A percentile compares a stretch with the other conserved stretches of the same genome.
Conservation (phyloP, 2,329 filamentous ascomycete species). For the Penicillium polonicum region DNA sequence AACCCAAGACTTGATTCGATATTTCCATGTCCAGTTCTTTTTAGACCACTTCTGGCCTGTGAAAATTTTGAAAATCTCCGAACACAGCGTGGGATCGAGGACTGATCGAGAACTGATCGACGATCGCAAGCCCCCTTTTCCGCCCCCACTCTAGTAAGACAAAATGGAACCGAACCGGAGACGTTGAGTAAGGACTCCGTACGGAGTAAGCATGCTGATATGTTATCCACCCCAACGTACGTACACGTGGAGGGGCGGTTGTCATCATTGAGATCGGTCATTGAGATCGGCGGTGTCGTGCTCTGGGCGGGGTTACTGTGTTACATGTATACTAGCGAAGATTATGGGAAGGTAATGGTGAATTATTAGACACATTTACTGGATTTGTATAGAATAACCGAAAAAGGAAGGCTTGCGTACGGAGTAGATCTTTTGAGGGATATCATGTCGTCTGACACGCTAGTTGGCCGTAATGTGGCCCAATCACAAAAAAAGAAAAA, state of each 20-base stretch:
- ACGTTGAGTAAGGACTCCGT: background rate
- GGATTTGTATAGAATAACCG: background rate
- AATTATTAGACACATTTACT: background rate
- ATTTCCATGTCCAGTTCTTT: background rate
- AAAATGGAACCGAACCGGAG: background rate
- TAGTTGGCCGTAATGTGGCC: background rate
- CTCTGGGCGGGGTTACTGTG: background rate
- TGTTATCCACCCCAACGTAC: background rate
- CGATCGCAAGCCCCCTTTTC: background rate
- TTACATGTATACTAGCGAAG: background rate
- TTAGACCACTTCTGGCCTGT: background rate
- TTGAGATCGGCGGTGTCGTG: slow-evolving; percentile 5
- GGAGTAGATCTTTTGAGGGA: background rate
- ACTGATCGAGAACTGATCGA: background rate
- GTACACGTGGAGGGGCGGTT: background rate
- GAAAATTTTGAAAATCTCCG: background rate
- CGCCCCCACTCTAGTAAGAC: background rate
- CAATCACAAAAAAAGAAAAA: no score
- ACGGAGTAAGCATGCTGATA: background rate
- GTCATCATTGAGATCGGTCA: slow-evolving; percentile 2
- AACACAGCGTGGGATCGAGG: background rate
- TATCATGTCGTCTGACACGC: background rate
- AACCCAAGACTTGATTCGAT: background rate
- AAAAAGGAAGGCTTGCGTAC: background rate
- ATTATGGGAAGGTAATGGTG: background rate